Evolutionary conservation across 345 rosid species (phyloP).

Genomic region (Lumnitzera racemosa): DNA sequence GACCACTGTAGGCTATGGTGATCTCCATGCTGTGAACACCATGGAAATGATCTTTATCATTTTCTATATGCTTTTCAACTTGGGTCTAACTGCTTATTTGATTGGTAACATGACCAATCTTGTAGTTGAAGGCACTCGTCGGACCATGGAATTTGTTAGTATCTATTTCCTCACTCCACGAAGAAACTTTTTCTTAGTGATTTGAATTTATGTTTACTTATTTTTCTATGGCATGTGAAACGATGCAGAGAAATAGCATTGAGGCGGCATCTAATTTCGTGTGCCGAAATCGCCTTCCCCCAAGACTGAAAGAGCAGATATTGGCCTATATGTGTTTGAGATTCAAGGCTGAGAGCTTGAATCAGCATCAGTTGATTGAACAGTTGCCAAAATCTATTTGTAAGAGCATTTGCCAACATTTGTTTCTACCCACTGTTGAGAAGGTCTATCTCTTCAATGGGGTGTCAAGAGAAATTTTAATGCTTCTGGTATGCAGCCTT

Average conservation of each 20-base stretch:
- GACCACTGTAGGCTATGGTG: slow-evolving; percentile 97
- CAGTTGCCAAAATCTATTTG: slow-evolving; percentile 87
- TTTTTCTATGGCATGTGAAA: neutral
- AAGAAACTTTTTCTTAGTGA: neutral
- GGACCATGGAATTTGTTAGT: slow-evolving; percentile 95
- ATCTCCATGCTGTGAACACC: slow-evolving; percentile 81
- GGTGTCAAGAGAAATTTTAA: slow-evolving; percentile 50
- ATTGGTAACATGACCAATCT: slow-evolving; percentile 96
- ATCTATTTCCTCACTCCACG: neutral
- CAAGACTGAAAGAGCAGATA: slow-evolving; percentile 69
- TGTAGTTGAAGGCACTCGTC: slow-evolving; percentile 92
- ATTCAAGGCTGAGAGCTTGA: slow-evolving; percentile 86
- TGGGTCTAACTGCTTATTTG: slow-evolving; percentile 79
- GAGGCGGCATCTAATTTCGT: slow-evolving; percentile 81
- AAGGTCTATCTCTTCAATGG: slow-evolving; percentile 72
- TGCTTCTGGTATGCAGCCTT: slow-evolving; percentile 43
- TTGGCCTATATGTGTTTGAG: slow-evolving; percentile 89
- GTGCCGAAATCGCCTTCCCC: slow-evolving; percentile 63
- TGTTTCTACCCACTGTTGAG: slow-evolving; percentile 66
- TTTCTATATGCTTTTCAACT: slow-evolving; percentile 89
- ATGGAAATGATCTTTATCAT: slow-evolving; percentile 72
- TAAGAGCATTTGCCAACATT: slow-evolving; percentile 80
- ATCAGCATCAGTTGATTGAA: slow-evolving; percentile 71
- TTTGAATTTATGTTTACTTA: neutral
- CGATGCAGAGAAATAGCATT: slow-evolving; percentile 75